Conservation (phyloP, 495 filamentous ascomycete species). For the Cladorrhinum samala region DNA sequence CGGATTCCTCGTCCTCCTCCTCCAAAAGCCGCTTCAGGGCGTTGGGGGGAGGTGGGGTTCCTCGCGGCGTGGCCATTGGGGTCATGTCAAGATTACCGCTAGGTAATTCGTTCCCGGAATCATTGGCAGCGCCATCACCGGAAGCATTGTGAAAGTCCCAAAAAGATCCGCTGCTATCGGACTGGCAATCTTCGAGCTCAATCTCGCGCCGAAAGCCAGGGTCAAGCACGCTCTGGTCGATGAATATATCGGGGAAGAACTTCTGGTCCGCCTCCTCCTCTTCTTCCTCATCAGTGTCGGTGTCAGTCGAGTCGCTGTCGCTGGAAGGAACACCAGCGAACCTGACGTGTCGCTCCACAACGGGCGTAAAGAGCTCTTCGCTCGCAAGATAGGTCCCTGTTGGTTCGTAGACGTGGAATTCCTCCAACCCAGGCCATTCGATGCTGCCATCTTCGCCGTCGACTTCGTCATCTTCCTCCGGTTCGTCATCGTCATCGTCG, state of each 20-base stretch:
- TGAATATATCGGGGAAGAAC: conserved; percentile 65
- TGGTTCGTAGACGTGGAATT: no score
- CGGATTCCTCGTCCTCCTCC: conserved; percentile 38
- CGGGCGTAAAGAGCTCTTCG: conserved; percentile 42
- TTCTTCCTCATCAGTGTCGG: conserved; percentile 40
- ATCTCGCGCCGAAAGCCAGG: conserved; percentile 63
- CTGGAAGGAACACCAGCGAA: conserved; percentile 43
- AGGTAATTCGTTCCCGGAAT: conserved; percentile 28
- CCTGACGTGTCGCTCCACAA: conserved; percentile 46
- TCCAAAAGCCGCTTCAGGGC: conserved; percentile 39
- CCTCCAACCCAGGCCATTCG: no score
- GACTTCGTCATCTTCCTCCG: conserved; percentile 35
- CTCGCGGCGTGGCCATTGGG: conserved; percentile 36
- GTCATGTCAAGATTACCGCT: conserved; percentile 16
- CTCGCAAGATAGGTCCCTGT: no score
- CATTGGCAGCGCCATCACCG: conserved; percentile 15
- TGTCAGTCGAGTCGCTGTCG: conserved; percentile 41
- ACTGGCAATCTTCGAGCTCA: conserved; percentile 50
- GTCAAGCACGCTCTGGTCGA: conserved; percentile 64
- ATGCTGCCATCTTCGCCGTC: conserved; percentile 31
- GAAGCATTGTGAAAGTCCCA: conserved; percentile 37
- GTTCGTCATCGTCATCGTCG: conserved; percentile 27
- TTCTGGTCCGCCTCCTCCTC: no score
- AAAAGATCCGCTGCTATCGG: conserved; percentile 39
- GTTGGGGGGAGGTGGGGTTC: conserved; percentile 42